These are phyloP conservation scores for Myriangium duriaei DNA, from an alignment of 2,329 filamentous ascomycete genomes.

Conservation along the genomic window DNA sequence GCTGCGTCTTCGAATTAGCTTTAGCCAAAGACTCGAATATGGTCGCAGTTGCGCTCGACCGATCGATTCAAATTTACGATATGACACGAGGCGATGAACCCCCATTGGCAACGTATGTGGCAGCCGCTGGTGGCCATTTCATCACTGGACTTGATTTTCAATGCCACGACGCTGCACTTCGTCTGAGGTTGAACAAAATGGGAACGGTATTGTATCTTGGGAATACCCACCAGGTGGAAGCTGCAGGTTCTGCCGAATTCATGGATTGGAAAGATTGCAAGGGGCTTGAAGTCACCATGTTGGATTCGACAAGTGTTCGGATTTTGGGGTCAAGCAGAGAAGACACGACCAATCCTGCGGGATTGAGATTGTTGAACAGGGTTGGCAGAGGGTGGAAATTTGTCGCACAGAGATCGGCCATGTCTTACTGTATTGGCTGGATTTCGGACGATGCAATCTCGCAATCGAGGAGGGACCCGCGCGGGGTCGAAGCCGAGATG, in stretches of 20 bases:
- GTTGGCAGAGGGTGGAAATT: background rate
- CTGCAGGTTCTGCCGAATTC: conserved; percentile 13
- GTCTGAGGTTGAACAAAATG: conserved; percentile 22
- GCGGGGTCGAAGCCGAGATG: background rate
- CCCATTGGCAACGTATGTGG: conserved; percentile 21
- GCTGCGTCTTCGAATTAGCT: conserved; percentile 20
- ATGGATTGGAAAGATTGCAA: conserved; percentile 23
- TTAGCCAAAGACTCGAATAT: conserved; percentile 20
- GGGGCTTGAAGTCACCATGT: conserved; percentile 20
- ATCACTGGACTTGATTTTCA: conserved; percentile 25
- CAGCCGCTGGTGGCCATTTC: conserved; percentile 22
- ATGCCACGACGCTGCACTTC: conserved; percentile 21
- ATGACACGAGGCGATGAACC: conserved; percentile 19
- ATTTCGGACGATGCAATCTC: background rate
- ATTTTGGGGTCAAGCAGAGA: background rate
- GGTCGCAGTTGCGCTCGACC: conserved; percentile 23
- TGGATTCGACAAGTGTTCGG: conserved; percentile 18
- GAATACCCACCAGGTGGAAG: conserved; percentile 13
- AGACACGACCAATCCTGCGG: background rate
- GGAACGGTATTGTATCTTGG: conserved; percentile 24
- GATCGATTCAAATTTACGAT: conserved; percentile 24
- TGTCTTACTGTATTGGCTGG: background rate
- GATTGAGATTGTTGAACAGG: background rate
- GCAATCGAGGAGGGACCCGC: background rate
- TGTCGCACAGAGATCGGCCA: background rate